Percentiles rank a stretch among this genome's conserved stretches.
Conservation (phyloP, 2,329 filamentous ascomycete species). For the Sporothrix luriei region DNA sequence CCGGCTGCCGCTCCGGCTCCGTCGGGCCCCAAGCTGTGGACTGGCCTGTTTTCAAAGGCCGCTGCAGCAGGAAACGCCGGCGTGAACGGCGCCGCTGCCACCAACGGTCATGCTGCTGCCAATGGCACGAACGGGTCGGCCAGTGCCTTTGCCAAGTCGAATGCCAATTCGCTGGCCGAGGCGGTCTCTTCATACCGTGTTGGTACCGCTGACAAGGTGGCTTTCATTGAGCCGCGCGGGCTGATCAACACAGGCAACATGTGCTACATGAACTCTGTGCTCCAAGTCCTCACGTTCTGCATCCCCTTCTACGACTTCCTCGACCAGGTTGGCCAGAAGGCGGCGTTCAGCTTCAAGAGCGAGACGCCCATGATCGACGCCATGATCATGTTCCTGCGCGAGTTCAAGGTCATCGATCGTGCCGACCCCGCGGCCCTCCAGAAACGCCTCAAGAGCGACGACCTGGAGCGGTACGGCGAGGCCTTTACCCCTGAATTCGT, state of each 20-base stretch:
- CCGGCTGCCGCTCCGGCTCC: conserved; percentile 30
- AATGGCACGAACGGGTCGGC: conserved; percentile 38
- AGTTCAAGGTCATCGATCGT: conserved; percentile 85
- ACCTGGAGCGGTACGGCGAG: conserved; percentile 88
- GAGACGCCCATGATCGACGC: conserved; percentile 92
- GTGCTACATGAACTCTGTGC: conserved; percentile 99
- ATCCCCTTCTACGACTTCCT: conserved; percentile 93
- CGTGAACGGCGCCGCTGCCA: conserved; percentile 38
- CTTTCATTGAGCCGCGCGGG: conserved; percentile 88
- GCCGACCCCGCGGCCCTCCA: conserved; percentile 72
- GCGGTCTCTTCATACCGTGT: conserved; percentile 74
- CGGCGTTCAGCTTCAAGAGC: conserved; percentile 89
- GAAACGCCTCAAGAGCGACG: conserved; percentile 73
- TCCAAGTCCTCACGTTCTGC: conserved; percentile 94
- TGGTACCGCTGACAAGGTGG: conserved; percentile 64
- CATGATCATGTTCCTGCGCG: conserved; percentile 95
- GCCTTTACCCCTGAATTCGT: conserved; percentile 92
- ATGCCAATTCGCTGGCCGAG: conserved; percentile 68
- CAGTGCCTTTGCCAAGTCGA: conserved; percentile 50
- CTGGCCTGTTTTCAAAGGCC: conserved; percentile 44
- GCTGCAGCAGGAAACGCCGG: conserved; percentile 37
- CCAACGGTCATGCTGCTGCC: conserved; percentile 33
- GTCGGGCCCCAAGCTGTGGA: conserved; percentile 46
- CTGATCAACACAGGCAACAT: conserved; percentile 97
- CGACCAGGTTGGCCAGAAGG: conserved; percentile 80